Conservation (phyloP, 1,284 basidiomycete genomes). For the Limonomyces culmigenus region DNA sequence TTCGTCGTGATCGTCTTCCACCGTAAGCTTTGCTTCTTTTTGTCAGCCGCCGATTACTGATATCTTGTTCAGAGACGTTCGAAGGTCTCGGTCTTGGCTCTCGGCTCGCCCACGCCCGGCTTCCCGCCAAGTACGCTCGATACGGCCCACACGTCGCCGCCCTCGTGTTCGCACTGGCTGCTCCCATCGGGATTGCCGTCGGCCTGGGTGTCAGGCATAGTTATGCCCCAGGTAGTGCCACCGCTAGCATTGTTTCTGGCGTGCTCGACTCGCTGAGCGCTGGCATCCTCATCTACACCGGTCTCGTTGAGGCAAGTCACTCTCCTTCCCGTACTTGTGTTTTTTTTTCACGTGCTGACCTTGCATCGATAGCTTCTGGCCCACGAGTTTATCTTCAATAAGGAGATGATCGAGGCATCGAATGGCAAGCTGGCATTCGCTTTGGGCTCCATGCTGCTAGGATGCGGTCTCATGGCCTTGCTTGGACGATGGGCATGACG, state of each 20-base stretch:
- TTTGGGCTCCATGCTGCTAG: constrained; percentile 56
- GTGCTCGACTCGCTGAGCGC: constrained; percentile 74
- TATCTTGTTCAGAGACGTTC: constrained; percentile 49
- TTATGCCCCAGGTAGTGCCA: constrained; percentile 68
- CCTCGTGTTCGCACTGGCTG: constrained; percentile 61
- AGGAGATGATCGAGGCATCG: constrained; percentile 59
- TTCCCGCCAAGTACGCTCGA: constrained; percentile 34
- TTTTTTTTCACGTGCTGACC: background rate
- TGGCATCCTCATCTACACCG: constrained; percentile 86
- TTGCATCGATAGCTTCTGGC: constrained; percentile 47
- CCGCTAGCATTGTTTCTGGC: constrained; percentile 69
- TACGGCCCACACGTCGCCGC: constrained; percentile 54
- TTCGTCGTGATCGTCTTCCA: constrained; percentile 4
- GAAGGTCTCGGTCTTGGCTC: constrained; percentile 86
- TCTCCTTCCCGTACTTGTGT: constrained; percentile 1
- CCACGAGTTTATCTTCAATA: constrained; percentile 85
- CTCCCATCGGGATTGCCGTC: constrained; percentile 69
- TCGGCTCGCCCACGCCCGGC: constrained; percentile 56
- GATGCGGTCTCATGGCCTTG: constrained; percentile 72
- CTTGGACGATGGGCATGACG: constrained; percentile 69
- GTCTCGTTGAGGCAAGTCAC: constrained; percentile 60
- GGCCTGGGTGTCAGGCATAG: constrained; percentile 71
- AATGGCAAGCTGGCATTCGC: constrained; percentile 52
- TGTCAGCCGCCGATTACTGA: background rate
- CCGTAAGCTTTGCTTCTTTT: background rate